Base-by-base conservation (phyloP, 75 land plant genomes). In the Isoetes taiwanensis region DNA sequence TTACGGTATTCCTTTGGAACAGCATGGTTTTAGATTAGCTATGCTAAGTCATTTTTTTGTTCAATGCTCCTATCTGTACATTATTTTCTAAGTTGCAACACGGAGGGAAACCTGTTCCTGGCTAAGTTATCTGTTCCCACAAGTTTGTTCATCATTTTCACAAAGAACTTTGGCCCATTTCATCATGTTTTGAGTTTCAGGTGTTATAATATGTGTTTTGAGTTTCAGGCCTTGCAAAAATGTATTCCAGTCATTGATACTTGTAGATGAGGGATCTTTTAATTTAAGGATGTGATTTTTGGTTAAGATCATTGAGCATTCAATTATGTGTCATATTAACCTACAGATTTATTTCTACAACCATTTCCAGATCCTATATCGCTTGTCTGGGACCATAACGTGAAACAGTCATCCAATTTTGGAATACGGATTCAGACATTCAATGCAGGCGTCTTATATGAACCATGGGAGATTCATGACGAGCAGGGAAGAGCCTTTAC, bases 401-500 rank as follows among this genome's bases (percentile, higher is more conserved):
- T 72, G 46, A 90, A 90, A 79, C 83, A 85, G 56, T 68, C 65
- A 31, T 68, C 76, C 16, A 74, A 80, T 26, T 70, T 58, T 43
- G 86, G 81, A n/a, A 69, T 85, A 26, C 28, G 60, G 21, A 91
- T 90, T 1, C 66, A 68, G 2, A 77, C 91, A 6, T 90, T 82
- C 52, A 90, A 90, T 55, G 86, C 83, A 2, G 96, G 85, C 64
- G 59, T 90, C 61, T 79, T 90, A 2, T 82, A 90, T 72, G 91
- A 85, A 54, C 91, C 91, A 0, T 85, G 96, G 91, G 91, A 90
- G 41, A 81, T 85, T n/a, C 68, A 76, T 46, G 96, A 89, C 69
- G 86, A 72, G 14, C 48, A 76, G 28, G 96, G 96, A 4, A 72
- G 39, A 1, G 66, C 96, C 16, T 90, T 85, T 55, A 59, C 74